Base-by-base conservation (phyloP, 768 basidiomycete genomes). In the Calocybe cyanea region DNA sequence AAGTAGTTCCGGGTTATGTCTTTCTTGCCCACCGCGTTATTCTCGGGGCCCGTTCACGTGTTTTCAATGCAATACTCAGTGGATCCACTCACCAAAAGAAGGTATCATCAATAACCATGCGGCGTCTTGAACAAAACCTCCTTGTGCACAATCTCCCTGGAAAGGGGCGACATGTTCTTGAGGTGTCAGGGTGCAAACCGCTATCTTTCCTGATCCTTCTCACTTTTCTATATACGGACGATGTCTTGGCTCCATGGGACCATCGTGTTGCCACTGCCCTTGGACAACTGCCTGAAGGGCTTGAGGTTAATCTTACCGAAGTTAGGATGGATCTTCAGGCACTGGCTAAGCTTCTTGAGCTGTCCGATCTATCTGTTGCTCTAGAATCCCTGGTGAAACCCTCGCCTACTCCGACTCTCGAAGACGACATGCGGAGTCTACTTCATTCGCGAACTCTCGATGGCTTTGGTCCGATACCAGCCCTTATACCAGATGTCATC, bases 141-240 rank as follows among this genome's bases (percentile, higher is more conserved):
- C 17, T 32, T 40, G 19, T 23, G 13, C 14, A 17, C 9, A 8
- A 19, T 2, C 10, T n/a, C 11, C 13, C 24, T 18, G 11, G 40
- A 24, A 20, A 14, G 7, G 20, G 45, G 14, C 43, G 31, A 25
- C 54, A 58, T 9, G 61, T 64, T 10, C 59, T 87, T 1, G 59
- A 60, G 14, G 55, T 95, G 35, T 57, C 68, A 0, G 80, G 80
- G 1, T 80, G 78, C 49, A 77, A 81, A 36, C 73, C 85, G 0
- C 65, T 94, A 6, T 68, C 90, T 0, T 63, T 85, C 13, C 75
- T 96, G 13, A 73, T 95, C 17, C 68, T 97, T 15, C 62, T 96
- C 15, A 75, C 82, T 18, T 97, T 92, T 57, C 63, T 97, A n/a
- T 97, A 97, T 63, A 77, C 87, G 1, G 95, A 99, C 60, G 77